These are phyloP conservation scores for Porodaedalea pini DNA, from an alignment of 1,284 basidiomycete species.

Conservation along the genomic window DNA sequence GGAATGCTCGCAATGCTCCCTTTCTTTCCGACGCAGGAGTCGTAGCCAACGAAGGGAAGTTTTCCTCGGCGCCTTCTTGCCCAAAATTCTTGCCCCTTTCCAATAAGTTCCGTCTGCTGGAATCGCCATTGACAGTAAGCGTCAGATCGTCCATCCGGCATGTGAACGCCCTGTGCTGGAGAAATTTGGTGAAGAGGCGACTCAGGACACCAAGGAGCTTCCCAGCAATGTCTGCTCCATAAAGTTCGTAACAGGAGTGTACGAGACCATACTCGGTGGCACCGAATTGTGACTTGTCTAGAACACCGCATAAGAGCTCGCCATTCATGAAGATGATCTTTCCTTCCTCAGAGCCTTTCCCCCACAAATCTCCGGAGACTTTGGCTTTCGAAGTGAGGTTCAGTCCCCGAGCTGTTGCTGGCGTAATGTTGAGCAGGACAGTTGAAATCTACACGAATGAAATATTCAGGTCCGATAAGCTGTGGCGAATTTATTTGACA, in stretches of 20 bases:
- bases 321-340: constrained; percentile 91
- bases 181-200: constrained; percentile 93
- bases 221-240: constrained; percentile 87
- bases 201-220: constrained; percentile 91
- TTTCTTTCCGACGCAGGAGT: constrained; percentile 50
- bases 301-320: constrained; percentile 86
- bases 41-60: constrained; percentile 70
- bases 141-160: constrained; percentile 99
- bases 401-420: constrained; percentile 75
- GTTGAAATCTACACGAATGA: constrained; percentile 75
- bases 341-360: constrained; percentile 74
- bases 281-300: constrained; percentile 98
- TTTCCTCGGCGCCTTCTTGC: constrained; percentile 85
- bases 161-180: constrained; percentile 96
- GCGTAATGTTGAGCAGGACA: constrained; percentile 88
- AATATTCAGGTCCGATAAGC: constrained; percentile 13
- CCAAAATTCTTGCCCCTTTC: constrained; percentile 71
- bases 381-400: constrained; percentile 88
- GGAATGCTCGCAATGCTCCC: constrained; percentile 50
- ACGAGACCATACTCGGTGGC: constrained; percentile 95
- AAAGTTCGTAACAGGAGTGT: constrained; percentile 98
- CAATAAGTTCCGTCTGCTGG: constrained; percentile 66
- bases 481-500: constrained; percentile 29
- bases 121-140: constrained; percentile 82
- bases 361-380: constrained; percentile 85